Conservation (phyloP, 2,329 filamentous ascomycete genomes). For the Alternaria angustiovoidea region DNA sequence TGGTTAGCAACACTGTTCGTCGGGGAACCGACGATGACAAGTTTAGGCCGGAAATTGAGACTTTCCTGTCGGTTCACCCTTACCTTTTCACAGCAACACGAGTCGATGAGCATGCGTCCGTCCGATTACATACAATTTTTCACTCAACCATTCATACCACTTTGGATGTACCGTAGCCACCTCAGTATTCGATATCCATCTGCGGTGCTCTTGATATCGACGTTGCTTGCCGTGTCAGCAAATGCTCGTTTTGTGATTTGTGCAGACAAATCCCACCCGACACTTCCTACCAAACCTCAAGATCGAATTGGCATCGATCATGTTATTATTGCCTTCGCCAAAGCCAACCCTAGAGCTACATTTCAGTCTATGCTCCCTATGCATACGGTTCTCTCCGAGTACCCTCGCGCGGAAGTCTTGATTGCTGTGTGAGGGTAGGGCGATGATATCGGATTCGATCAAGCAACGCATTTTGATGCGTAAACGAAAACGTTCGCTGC, state of each 20-base stretch:
- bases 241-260: slow-evolving; percentile 45
- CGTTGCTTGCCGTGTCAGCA: slow-evolving; percentile 22
- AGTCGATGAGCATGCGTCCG: too few species aligned
- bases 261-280: slow-evolving; percentile 46
- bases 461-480: slow-evolving; percentile 62
- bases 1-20: too few species aligned
- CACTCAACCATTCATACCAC: too few species aligned
- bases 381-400: slow-evolving; percentile 60
- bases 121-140: too few species aligned
- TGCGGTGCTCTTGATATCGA: not conserved
- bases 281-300: slow-evolving; percentile 32
- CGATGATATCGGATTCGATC: slow-evolving; percentile 69
- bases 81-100: slow-evolving; percentile 3
- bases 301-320: slow-evolving; percentile 48
- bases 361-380: slow-evolving; percentile 64
- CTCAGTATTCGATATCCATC: too few species aligned
- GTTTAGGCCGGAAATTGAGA: too few species aligned
- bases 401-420: slow-evolving; percentile 68
- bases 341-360: slow-evolving; percentile 53
- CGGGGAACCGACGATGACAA: too few species aligned
- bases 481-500: slow-evolving; percentile 61
- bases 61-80: slow-evolving; percentile 22
- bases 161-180: too few species aligned
- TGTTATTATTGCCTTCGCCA: slow-evolving; percentile 47
- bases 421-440: slow-evolving; percentile 81